These are phyloP conservation scores for Evansstolkia leycettana DNA, from an alignment of 495 filamentous ascomycete genomes.

Conservation along the genomic window DNA sequence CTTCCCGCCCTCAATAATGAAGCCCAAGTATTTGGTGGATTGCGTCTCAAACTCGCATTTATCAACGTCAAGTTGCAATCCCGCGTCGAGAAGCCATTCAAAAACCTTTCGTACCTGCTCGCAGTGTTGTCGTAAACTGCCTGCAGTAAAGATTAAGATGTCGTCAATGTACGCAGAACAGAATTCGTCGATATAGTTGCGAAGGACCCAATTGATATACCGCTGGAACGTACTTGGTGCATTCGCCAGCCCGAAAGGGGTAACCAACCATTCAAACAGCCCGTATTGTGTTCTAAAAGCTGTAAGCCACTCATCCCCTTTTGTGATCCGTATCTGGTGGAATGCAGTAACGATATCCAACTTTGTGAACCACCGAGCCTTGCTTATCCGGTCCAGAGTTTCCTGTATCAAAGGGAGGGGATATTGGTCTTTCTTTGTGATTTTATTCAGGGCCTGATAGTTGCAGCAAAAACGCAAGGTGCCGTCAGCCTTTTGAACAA, in stretches of 20 bases:
- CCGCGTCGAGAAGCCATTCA: slow-evolving; percentile 5
- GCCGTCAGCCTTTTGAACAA: not conserved
- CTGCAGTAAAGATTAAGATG: slow-evolving; percentile 14
- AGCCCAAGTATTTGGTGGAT: slow-evolving; percentile 11
- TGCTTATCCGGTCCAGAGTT: not conserved
- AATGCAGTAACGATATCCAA: slow-evolving; percentile 4
- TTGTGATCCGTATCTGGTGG: slow-evolving; percentile 1
- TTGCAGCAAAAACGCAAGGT: not conserved
- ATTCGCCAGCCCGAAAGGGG: not conserved
- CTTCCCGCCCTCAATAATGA: slow-evolving; percentile 10
- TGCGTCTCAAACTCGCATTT: slow-evolving; percentile 19
- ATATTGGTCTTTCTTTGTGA: slow-evolving; percentile 1
- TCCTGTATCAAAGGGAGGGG: not conserved
- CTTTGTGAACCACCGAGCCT: slow-evolving; percentile 1
- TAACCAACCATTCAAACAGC: slow-evolving; percentile 3
- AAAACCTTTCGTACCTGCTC: slow-evolving; percentile 13
- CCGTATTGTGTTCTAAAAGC: slow-evolving; percentile 2
- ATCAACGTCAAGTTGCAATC: slow-evolving; percentile 13
- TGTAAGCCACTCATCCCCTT: slow-evolving; percentile 2
- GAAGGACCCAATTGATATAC: slow-evolving; percentile 17
- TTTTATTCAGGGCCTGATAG: not conserved
- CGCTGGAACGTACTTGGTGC: slow-evolving; percentile 14
- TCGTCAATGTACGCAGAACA: slow-evolving; percentile 17
- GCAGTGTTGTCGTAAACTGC: slow-evolving; percentile 7
- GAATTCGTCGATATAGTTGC: slow-evolving; percentile 11